Base-by-base conservation (phyloP, 495 filamentous ascomycete genomes). In the Immersiella caudata region DNA sequence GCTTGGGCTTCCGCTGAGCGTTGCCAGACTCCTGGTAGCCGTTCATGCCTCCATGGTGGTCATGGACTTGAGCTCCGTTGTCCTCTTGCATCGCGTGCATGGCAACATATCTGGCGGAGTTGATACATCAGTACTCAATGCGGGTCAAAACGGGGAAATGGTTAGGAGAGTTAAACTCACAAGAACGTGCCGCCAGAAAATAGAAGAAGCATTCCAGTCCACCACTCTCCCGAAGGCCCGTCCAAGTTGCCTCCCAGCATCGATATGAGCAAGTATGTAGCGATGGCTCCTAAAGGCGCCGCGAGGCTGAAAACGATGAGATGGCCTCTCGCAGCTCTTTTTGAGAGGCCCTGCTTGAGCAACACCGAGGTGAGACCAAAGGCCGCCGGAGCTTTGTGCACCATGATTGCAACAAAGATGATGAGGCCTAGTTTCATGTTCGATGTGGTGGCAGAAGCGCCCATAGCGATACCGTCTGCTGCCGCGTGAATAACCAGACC, bases 71-170 rank as follows among this genome's bases (percentile, higher is more conserved):
- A 60, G 79, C 65, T 68, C 78, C 65, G 56, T 87, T 86, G 54
- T 90, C 88, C 72, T 96, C 93, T 74, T 94, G 92, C 93, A 98
- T 97, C 2, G 93, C 93, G 74, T 99, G 95, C 94, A 97, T 96
- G 1, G 95, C 96, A 27, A 99, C 95, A 74, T 99, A 98, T 74
- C 93, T 97, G 29, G 29, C 8, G 29, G 29, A 33, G 29, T 33
- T 49, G 79, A 66, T 76, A 21, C 67, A 69, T 52, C 54, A 65
- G 50, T 27, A 57, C 51, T 8, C 63, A n/a, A n/a, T n/a, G n/a
- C n/a, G n/a, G n/a, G n/a, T n/a, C n/a, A n/a, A n/a, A n/a, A n/a
- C n/a, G n/a, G 35, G 9, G 25, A 46, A 20, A 4, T 16, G 12
- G 12, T 26, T 9, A 0, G 5, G 27, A 62, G n/a, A n/a, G n/a